Evolutionary conservation across 2,329 filamentous ascomycete species (phyloP).

Genomic region (Colletotrichum sp.): DNA sequence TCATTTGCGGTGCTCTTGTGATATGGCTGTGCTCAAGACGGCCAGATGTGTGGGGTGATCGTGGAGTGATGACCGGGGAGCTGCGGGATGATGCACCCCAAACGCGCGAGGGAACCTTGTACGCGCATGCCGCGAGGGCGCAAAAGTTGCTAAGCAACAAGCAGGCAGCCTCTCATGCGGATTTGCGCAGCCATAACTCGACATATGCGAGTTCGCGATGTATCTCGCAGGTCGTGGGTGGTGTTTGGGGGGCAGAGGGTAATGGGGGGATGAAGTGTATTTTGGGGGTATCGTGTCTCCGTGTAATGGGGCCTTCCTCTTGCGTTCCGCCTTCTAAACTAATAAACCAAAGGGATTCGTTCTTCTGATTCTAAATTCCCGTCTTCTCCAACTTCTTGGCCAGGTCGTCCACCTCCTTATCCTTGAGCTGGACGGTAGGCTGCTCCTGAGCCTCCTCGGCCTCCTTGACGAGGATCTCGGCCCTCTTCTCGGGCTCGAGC

Average conservation of each 20-base stretch:
- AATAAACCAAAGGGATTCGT: constrained; percentile 10
- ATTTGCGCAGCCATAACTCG: background rate
- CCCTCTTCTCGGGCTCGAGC: constrained; percentile 64
- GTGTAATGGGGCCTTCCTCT: constrained; percentile 15
- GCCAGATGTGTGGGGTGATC: constrained; percentile 9
- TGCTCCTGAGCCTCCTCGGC: constrained; percentile 76
- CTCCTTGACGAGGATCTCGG: constrained; percentile 72
- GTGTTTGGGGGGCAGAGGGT: background rate
- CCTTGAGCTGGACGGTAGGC: constrained; percentile 72
- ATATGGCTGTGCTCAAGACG: background rate
- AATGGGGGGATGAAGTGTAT: constrained; percentile 14
- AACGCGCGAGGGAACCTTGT: background rate
- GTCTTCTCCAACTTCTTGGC: constrained; percentile 79
- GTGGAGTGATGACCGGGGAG: constrained; percentile 2
- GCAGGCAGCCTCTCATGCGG: background rate
- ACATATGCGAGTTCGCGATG: background rate
- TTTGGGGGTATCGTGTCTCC: constrained; percentile 23
- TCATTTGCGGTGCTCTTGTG: background rate
- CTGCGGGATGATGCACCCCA: background rate
- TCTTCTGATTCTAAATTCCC: constrained; percentile 43
- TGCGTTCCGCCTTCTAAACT: constrained; percentile 20
- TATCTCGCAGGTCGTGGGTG: background rate
- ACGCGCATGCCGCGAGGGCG: background rate
- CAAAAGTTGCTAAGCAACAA: background rate
- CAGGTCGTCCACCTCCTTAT: constrained; percentile 82